A percentile compares a stretch with the other conserved stretches of the same genome.
Evolutionary conservation across 179 eudicot species (phyloP).

Genomic region (Silene coronaria): DNA sequence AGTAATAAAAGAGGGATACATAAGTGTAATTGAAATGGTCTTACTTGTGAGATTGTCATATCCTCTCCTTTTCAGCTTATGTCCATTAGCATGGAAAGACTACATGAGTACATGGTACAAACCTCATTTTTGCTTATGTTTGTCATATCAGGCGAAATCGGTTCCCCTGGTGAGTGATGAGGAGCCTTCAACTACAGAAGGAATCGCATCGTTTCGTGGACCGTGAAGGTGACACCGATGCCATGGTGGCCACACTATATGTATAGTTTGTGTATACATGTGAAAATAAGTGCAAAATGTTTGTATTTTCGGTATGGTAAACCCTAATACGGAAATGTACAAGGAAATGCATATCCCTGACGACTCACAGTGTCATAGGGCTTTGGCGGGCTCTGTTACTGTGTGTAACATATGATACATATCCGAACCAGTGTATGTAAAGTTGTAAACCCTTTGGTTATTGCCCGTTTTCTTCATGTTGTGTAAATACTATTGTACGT

Average conservation of each 20-base stretch:
- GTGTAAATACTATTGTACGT: not conserved
- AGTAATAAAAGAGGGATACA: not conserved
- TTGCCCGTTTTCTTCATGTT: not conserved
- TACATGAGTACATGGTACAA: too few species aligned
- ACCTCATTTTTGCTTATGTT: too few species aligned
- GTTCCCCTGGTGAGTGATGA: slow-evolving; percentile 61
- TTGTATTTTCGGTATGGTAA: not conserved
- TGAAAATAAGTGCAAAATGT: slow-evolving; percentile 2
- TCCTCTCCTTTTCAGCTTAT: too few species aligned
- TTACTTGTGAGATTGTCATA: too few species aligned
- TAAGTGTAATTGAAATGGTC: too few species aligned
- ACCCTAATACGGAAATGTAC: not conserved
- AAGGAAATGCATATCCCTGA: not conserved
- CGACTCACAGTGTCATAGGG: not conserved
- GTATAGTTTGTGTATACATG: slow-evolving; percentile 6
- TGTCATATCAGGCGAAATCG: slow-evolving; percentile 51
- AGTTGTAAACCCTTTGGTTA: not conserved
- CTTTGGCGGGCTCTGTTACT: not conserved
- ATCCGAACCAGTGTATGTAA: not conserved
- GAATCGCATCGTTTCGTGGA: slow-evolving; percentile 31
- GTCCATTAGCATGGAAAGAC: not conserved
- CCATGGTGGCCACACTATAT: not conserved
- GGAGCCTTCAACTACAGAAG: slow-evolving; percentile 31
- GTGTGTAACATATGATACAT: too few species aligned
- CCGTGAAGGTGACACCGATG: slow-evolving; percentile 25